Base-by-base conservation (phyloP, 2,329 filamentous ascomycete genomes). In the Cladosporium halotolerans region DNA sequence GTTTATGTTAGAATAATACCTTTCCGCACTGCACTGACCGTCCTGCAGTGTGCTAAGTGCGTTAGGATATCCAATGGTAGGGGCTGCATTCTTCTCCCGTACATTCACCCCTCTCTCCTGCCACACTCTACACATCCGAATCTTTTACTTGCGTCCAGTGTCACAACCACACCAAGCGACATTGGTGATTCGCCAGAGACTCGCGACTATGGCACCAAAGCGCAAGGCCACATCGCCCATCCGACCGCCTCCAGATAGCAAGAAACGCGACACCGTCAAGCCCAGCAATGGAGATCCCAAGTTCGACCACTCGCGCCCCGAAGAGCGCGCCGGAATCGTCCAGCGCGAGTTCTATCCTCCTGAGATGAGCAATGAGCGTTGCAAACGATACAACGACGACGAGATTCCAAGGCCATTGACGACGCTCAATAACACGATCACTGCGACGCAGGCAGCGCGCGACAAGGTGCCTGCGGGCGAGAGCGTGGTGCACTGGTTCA, bases 401-500 rank as follows among this genome's bases (percentile, higher is more conserved):
- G 77, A 81, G 45, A 73, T 95, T 3, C 79, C 84, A 3, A 82
- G 86, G 0, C 91, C 90, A 0, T 86, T 95, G 16, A 82, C 90
- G 61, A 69, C 79, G 0, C 76, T 96, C 2, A 67, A 82, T 5
- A 67, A 73, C 1, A 82, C 84, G 0, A 74, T 90, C 4, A 66
- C 76, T 19, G 79, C 83, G 2, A 93, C 89, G 0, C 70, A 75
- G 2, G 62, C 70, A 0, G 67, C 70, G 34, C 78, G 87, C 8
- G 72, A 76, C 28, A 68, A 72, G 1, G 76, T 86, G 10, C 57
- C 71, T 1, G 72, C 77, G 0, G 79, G 80, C 31, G 73, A 80
- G 23, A 81, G 84, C 0, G 85, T 95, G 0, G 80, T 95, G 0
- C 88, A 95, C 70, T 96, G 90, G 90, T 96, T 92, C 75, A 95